A percentile compares a stretch with the other conserved stretches of the same genome.
Conservation (phyloP, 495 filamentous ascomycete genomes). For the Penicillium robsamsonii region DNA sequence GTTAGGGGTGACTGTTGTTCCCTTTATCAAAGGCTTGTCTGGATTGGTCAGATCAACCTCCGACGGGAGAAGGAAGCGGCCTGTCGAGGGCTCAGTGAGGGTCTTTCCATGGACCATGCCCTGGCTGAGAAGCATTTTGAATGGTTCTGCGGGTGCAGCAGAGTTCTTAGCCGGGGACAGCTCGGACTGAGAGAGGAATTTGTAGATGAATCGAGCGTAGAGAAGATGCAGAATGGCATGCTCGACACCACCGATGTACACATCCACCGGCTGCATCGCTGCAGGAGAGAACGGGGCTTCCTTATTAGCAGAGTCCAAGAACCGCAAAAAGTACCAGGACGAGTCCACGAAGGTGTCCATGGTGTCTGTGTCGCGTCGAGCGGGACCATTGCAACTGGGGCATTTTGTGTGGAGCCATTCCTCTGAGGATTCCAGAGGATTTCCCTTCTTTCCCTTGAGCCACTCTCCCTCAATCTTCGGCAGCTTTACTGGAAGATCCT, state of each 20-base stretch:
- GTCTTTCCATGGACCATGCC: slow-evolving; percentile 93
- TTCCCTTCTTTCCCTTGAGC: slow-evolving; percentile 68
- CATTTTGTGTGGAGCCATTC: slow-evolving; percentile 76
- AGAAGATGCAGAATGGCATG: slow-evolving; percentile 91
- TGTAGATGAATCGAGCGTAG: slow-evolving; percentile 87
- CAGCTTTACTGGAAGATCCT: slow-evolving; percentile 73
- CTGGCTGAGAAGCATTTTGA: slow-evolving; percentile 76
- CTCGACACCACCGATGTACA: slow-evolving; percentile 86
- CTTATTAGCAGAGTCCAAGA: slow-evolving; percentile 65
- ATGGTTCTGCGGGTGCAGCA: slow-evolving; percentile 59
- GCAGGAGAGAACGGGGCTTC: slow-evolving; percentile 58
- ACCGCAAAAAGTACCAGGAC: slow-evolving; percentile 88
- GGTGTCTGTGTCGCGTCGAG: slow-evolving; percentile 84
- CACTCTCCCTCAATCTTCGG: slow-evolving; percentile 67
- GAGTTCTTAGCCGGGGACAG: slow-evolving; percentile 47
- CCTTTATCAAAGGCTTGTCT: slow-evolving; percentile 56
- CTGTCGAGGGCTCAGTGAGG: slow-evolving; percentile 69
- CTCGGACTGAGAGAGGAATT: slow-evolving; percentile 65
- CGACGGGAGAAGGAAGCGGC: slow-evolving; percentile 72
- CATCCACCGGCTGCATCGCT: slow-evolving; percentile 67
- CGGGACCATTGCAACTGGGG: slow-evolving; percentile 66
- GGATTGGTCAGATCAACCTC: slow-evolving; percentile 66
- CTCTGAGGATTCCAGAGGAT: slow-evolving; percentile 66
- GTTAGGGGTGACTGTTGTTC: slow-evolving; percentile 54
- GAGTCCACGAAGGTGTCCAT: slow-evolving; percentile 97